Percentiles rank a stretch among this genome's conserved stretches.
These are phyloP conservation scores for Panicum virgatum DNA, from an alignment of 202 grass and related monocot species.

Conservation along the genomic window DNA sequence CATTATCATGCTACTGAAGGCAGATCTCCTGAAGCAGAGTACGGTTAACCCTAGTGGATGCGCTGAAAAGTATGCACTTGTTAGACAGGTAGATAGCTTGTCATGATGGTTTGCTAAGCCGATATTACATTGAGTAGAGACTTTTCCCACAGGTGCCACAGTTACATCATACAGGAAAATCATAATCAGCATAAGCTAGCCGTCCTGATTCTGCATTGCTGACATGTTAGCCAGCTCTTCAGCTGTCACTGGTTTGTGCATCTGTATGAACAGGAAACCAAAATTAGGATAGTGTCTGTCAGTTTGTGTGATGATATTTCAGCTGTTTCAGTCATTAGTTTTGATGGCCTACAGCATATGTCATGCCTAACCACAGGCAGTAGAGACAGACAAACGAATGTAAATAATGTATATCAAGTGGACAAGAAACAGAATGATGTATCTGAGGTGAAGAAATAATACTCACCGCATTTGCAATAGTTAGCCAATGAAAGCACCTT, in stretches of 20 bases:
- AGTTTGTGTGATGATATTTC: not conserved
- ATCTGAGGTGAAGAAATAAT: not conserved
- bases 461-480: constrained; percentile 81
- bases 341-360: constrained; percentile 3
- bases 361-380: not conserved
- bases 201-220: constrained; percentile 44
- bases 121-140: not conserved
- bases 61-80: not conserved
- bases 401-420: not conserved
- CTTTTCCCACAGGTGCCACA: not conserved
- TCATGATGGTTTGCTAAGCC: not conserved
- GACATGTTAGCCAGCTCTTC: constrained; percentile 65
- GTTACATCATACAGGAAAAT: not conserved
- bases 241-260: constrained; percentile 79
- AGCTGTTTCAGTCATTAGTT: not conserved
- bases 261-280: constrained; percentile 51
- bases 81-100: constrained; percentile 12
- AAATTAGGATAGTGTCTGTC: constrained; percentile 23
- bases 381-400: not conserved
- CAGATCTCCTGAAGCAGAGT: not conserved
- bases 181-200: not conserved
- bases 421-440: not conserved
- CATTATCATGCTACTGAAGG: not conserved
- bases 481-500: constrained; percentile 84
- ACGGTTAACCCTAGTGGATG: not conserved